Percentiles rank a stretch among this genome's conserved stretches.
These are phyloP conservation scores for Alternaria rosae DNA, from an alignment of 2,329 filamentous ascomycete species.

Conservation along the genomic window DNA sequence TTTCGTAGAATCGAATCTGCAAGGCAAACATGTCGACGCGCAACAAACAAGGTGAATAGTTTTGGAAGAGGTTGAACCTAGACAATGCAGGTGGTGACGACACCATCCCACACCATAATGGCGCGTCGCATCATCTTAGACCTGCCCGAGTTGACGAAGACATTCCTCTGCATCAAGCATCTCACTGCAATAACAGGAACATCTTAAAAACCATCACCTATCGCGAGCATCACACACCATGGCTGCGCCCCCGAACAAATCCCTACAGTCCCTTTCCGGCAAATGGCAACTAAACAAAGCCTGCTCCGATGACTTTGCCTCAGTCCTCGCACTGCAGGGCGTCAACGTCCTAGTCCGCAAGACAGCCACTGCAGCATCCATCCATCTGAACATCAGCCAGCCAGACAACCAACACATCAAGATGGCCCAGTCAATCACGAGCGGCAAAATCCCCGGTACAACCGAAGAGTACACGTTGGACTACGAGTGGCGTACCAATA, in stretches of 20 bases:
- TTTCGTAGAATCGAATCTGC: background rate
- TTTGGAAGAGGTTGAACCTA: background rate
- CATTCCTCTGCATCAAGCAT: background rate
- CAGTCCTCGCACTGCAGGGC: slow-evolving; percentile 21
- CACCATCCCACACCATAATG: background rate
- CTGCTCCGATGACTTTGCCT: slow-evolving; percentile 22
- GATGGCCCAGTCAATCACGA: slow-evolving; percentile 18
- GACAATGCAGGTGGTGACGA: background rate
- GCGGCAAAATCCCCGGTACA: slow-evolving; percentile 20
- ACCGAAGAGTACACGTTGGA: slow-evolving; percentile 19
- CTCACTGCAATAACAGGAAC: background rate
- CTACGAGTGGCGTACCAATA: slow-evolving; percentile 22
- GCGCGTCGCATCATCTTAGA: background rate
- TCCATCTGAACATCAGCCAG: slow-evolving; percentile 24
- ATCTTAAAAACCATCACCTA: background rate
- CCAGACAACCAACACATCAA: slow-evolving; percentile 15
- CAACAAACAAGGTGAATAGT: background rate
- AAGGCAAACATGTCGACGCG: background rate
- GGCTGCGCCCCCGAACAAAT: slow-evolving; percentile 16
- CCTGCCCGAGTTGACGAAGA: background rate
- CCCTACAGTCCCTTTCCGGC: slow-evolving; percentile 16
- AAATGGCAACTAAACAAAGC: slow-evolving; percentile 21
- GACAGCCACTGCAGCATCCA: slow-evolving; percentile 16
- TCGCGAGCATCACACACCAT: slow-evolving; percentile 1
- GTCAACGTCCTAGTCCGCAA: slow-evolving; percentile 18